phyloP scores from a whole-genome alignment of 768 basidiomycete species.

The Hericium alpestre region DNA sequence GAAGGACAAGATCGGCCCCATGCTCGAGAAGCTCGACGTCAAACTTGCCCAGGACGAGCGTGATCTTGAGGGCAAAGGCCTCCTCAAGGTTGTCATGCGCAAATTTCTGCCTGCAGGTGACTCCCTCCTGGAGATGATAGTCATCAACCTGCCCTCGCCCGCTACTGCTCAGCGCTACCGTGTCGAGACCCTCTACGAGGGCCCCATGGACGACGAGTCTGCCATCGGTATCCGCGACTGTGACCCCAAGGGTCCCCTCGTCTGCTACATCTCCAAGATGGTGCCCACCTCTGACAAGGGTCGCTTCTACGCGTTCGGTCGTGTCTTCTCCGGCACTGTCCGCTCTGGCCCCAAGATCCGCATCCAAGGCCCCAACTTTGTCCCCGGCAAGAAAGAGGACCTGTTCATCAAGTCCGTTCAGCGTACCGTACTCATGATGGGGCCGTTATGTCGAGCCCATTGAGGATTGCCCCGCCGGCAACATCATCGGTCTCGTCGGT shows the following conservation, averaged over 20 bases:
- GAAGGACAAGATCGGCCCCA: slow-evolving; percentile 72
- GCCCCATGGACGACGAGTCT: slow-evolving; percentile 99
- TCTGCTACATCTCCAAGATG: slow-evolving; percentile 99
- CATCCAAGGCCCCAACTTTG: slow-evolving; percentile 97
- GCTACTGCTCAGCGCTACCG: slow-evolving; percentile 96
- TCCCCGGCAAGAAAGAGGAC: slow-evolving; percentile 98
- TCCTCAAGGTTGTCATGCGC: slow-evolving; percentile 97
- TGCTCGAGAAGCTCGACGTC: slow-evolving; percentile 95
- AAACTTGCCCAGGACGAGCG: slow-evolving; percentile 81
- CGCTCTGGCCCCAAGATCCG: slow-evolving; percentile 96
- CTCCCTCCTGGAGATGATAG: slow-evolving; percentile 98
- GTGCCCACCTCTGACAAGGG: slow-evolving; percentile 99
- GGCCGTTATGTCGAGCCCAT: slow-evolving; percentile 97
- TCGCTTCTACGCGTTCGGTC: slow-evolving; percentile 99
- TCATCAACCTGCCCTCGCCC: slow-evolving; percentile 97
- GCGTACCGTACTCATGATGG: slow-evolving; percentile 99
- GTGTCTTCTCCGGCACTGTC: slow-evolving; percentile 98
- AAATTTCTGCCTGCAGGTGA: slow-evolving; percentile 99
- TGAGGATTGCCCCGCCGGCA: slow-evolving; percentile 97
- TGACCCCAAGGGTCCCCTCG: slow-evolving; percentile 91
- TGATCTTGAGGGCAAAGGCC: slow-evolving; percentile 88
- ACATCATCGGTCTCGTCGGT: slow-evolving; percentile 98
- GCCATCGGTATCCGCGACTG: slow-evolving; percentile 98
- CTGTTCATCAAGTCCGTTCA: slow-evolving; percentile 96
- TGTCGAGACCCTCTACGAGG: slow-evolving; percentile 99